Evolutionary conservation across 176 grass and related monocot species (phyloP).

Genomic region (Pharus latifolius): DNA sequence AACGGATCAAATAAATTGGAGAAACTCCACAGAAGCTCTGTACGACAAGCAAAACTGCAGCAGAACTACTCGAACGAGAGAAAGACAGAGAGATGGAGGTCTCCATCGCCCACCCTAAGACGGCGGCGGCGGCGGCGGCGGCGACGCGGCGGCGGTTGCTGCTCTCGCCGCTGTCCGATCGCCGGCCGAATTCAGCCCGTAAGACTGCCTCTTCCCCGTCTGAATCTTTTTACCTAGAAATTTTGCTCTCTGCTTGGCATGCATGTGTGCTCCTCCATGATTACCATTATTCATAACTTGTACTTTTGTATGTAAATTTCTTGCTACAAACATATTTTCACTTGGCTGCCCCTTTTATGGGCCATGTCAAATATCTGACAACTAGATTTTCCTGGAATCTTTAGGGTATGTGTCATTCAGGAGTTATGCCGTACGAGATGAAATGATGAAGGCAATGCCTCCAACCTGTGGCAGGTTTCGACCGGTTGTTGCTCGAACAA

Average conservation of each 20-base stretch:
- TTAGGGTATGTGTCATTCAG: constrained; percentile 21
- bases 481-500: background rate
- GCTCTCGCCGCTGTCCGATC: constrained; percentile 9
- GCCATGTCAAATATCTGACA: background rate
- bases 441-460: background rate
- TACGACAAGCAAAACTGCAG: too few species aligned
- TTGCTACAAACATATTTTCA: background rate
- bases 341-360: background rate
- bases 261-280: background rate
- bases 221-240: background rate
- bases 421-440: background rate
- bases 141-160: constrained; percentile 10
- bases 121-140: background rate
- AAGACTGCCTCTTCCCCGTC: background rate
- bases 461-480: constrained; percentile 2
- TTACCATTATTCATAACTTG: too few species aligned
- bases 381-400: background rate
- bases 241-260: background rate
- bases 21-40: too few species aligned
- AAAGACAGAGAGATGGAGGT: constrained; percentile 9
- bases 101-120: background rate
- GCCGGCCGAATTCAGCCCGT: background rate
- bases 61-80: background rate
- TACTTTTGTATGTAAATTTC: background rate
- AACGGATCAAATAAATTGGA: too few species aligned